Evolutionary conservation across 1,139 yeast species (phyloP).

Genomic region (Saccharomycopsis crataegensis): DNA sequence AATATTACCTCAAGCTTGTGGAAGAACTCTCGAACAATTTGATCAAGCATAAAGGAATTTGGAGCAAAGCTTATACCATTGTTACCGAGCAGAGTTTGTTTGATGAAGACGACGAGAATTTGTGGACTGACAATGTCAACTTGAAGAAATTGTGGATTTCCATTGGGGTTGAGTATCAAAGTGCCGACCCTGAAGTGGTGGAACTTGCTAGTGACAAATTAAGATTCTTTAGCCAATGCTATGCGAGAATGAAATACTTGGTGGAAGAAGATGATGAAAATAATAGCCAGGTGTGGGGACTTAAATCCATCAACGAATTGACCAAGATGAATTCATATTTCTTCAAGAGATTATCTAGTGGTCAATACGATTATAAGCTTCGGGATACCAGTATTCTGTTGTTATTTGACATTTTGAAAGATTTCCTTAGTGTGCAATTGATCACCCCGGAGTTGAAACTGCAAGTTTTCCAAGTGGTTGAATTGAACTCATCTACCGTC

Average conservation of each 20-base stretch:
- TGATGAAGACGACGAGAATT: slow-evolving; percentile 24
- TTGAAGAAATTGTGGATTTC: slow-evolving; percentile 16
- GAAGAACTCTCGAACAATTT: slow-evolving; percentile 9
- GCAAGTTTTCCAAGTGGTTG: slow-evolving; percentile 5
- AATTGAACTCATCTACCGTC: background rate
- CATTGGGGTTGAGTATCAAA: slow-evolving; percentile 13
- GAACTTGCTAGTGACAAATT: slow-evolving; percentile 25
- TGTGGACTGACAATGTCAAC: slow-evolving; percentile 17
- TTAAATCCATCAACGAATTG: slow-evolving; percentile 17
- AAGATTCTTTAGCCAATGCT: slow-evolving; percentile 26
- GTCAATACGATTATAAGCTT: slow-evolving; percentile 1
- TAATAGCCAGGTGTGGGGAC: slow-evolving; percentile 16
- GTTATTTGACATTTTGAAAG: slow-evolving; percentile 5
- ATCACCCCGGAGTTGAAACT: background rate
- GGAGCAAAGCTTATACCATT: slow-evolving; percentile 7
- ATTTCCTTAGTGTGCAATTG: slow-evolving; percentile 1
- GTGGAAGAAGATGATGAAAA: slow-evolving; percentile 9
- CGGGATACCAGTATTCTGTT: slow-evolving; percentile 2
- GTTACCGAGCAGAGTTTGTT: slow-evolving; percentile 18
- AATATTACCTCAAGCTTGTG: slow-evolving; percentile 9
- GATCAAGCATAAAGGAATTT: slow-evolving; percentile 10
- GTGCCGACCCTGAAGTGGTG: slow-evolving; percentile 21
- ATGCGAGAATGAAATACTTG: slow-evolving; percentile 20
- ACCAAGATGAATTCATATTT: slow-evolving; percentile 17
- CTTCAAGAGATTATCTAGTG: slow-evolving; percentile 7